phyloP scores from a whole-genome alignment of 495 filamentous ascomycete genomes.

The Eremomyces bilateralis region DNA sequence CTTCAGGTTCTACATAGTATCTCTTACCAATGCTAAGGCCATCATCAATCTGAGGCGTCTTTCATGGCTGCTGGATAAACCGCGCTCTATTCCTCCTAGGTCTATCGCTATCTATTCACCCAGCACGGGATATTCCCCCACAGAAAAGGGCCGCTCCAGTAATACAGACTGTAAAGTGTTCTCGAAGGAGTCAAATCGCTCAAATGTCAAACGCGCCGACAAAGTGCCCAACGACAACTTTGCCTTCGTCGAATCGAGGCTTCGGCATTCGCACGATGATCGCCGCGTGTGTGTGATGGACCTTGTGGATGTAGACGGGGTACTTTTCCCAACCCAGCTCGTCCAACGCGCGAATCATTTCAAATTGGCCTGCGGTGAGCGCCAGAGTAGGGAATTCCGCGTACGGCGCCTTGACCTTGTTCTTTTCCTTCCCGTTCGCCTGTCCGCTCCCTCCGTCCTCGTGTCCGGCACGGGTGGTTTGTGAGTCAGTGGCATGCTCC shows the following conservation, averaged over 20 bases:
- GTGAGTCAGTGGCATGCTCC: too few relatives aligned
- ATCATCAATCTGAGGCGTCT: too few relatives aligned
- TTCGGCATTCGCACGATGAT: constrained; percentile 48
- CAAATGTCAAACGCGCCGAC: constrained; percentile 49
- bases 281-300: constrained; percentile 64
- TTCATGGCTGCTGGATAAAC: too few relatives aligned
- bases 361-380: constrained; percentile 56
- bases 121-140: too few relatives aligned
- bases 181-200: constrained; percentile 4
- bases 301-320: constrained; percentile 67
- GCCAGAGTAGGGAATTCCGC: constrained; percentile 44
- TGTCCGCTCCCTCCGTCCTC: constrained; percentile 5
- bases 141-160: too few relatives aligned
- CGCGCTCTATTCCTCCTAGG: too few relatives aligned
- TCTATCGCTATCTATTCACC: too few relatives aligned
- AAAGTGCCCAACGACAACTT: constrained; percentile 65
- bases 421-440: neutral
- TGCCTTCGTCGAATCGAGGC: constrained; percentile 43
- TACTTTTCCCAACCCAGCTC: constrained; percentile 58
- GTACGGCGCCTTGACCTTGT: constrained; percentile 2
- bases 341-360: constrained; percentile 61
- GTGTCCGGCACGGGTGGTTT: too few relatives aligned
- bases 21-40: too few relatives aligned
- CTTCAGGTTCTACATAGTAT: too few relatives aligned
- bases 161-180: neutral